Base-by-base conservation (phyloP, 2,329 filamentous ascomycete species). In the Exophiala viscosa region DNA sequence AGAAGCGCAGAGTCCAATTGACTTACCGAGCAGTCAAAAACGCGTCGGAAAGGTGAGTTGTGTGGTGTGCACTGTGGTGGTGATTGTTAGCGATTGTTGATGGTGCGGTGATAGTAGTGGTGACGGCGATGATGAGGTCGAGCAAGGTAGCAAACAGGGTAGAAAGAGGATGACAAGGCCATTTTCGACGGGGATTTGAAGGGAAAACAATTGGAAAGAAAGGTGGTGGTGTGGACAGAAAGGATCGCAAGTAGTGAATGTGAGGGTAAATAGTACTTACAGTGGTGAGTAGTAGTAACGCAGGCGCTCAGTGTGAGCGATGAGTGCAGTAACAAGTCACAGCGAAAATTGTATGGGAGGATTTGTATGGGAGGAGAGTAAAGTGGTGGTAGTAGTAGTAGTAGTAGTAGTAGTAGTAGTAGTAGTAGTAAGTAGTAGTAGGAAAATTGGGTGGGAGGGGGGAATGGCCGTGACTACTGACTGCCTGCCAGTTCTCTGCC, bases 61-160 rank as follows among this genome's bases (percentile, higher is more conserved):
- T 13, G 41, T 13, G 46, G 33, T 36, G 46, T 45, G 34, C 17
- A 52, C 49, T 49, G 45, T 50, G 49, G 57, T 58, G 54, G 66
- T 69, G 46, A 70, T 71, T 4, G 68, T 83, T 20, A 66, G 65
- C n/a, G 66, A 67, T n/a, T 38, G 46, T 45, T 13, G 48, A 36
- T 40, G 43, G 10, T 36, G 54, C 46, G 47, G 48, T 51, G 55
- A 43, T 50, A 50, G 50, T 52, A 45, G 62, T 66, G 36, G 63
- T 63, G 5, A 48, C 54, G 34, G 63, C 65, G 10, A 53, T 57
- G 40, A 57, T 51, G 47, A 62, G 59, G 59, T 61, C 52, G 59
- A 36, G 40, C 33, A 14, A 46, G 31, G 47, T 40, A 34, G 52
- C 48, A 55, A 50, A 56, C 49, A 57, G 49, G 23, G 50, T 46